Evolutionary conservation across 1,284 basidiomycete species (phyloP).

Genomic region (Cutaneotrichosporon dermatis): DNA sequence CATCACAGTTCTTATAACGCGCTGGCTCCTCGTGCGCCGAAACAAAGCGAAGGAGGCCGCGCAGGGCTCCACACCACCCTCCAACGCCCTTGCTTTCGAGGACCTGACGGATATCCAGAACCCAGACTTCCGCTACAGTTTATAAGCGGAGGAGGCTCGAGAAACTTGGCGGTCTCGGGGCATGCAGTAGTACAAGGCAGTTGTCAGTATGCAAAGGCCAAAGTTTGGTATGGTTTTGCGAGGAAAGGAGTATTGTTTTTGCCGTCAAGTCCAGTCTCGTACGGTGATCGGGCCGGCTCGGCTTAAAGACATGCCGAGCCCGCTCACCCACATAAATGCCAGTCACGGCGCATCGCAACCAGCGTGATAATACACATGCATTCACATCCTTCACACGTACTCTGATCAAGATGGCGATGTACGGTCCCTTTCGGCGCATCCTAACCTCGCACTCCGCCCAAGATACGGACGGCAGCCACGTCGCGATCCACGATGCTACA

Average conservation of each 20-base stretch:
- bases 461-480: conserved; percentile 25
- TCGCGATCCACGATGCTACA: conserved; percentile 22
- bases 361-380: no score
- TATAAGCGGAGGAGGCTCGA: neutral
- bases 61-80: conserved; percentile 1
- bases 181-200: no score
- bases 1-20: conserved; percentile 16
- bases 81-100: conserved; percentile 21
- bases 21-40: conserved; percentile 21
- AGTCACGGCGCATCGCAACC: no score
- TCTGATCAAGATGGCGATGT: neutral
- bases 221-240: no score
- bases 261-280: no score
- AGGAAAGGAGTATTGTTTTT: no score
- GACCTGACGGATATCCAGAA: conserved; percentile 24
- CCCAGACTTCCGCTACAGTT: conserved; percentile 15
- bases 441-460: conserved; percentile 33
- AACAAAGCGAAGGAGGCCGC: conserved; percentile 23
- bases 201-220: no score
- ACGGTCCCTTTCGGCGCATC: conserved; percentile 30
- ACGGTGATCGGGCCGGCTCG: no score
- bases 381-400: no score
- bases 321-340: no score
- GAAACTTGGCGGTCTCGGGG: no score
- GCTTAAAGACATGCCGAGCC: no score